Evolutionary conservation across 805 yeast genomes (phyloP).

Genomic region (Candida caryicola): DNA sequence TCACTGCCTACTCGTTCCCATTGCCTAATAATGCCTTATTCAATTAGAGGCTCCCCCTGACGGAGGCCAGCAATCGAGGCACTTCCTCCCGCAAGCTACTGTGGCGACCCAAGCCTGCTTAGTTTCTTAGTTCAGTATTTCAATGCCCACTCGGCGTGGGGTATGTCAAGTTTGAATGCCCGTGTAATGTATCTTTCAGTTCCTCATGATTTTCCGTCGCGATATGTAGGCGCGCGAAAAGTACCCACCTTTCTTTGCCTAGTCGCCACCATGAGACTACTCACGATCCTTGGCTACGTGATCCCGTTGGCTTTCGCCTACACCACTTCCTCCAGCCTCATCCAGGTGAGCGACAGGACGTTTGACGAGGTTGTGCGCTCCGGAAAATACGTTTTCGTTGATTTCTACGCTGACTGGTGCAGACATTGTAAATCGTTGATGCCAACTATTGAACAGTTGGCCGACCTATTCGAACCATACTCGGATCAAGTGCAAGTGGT

Average conservation of each 20-base stretch:
- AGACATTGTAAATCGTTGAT: slow-evolving; percentile 59
- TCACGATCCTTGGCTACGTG: slow-evolving; percentile 1
- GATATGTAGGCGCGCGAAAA: background rate
- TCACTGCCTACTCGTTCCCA: slow-evolving; percentile 28
- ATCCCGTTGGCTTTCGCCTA: slow-evolving; percentile 5
- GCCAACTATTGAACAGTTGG: slow-evolving; percentile 42
- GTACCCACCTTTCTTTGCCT: too few species aligned
- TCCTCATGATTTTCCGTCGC: too few species aligned
- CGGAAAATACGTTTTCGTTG: slow-evolving; percentile 44
- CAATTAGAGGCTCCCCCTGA: too few species aligned
- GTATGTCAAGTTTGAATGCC: background rate
- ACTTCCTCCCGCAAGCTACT: too few species aligned
- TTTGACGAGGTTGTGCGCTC: slow-evolving; percentile 57
- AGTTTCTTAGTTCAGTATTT: background rate
- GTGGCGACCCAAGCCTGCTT: too few species aligned
- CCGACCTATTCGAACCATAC: slow-evolving; percentile 24
- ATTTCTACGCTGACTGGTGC: slow-evolving; percentile 71
- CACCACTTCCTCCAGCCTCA: slow-evolving; percentile 24
- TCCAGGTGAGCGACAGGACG: slow-evolving; percentile 46
- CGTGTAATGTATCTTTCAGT: too few species aligned
- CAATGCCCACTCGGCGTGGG: background rate
- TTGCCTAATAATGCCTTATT: slow-evolving; percentile 13
- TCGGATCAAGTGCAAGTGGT: slow-evolving; percentile 45
- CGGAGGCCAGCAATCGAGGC: too few species aligned
- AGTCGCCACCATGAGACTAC: slow-evolving; percentile 7